Evolutionary conservation across 305 asterid species (phyloP), one percentile per base, ranked within the genome.

Genomic region (Rubia tinctorum): DNA sequence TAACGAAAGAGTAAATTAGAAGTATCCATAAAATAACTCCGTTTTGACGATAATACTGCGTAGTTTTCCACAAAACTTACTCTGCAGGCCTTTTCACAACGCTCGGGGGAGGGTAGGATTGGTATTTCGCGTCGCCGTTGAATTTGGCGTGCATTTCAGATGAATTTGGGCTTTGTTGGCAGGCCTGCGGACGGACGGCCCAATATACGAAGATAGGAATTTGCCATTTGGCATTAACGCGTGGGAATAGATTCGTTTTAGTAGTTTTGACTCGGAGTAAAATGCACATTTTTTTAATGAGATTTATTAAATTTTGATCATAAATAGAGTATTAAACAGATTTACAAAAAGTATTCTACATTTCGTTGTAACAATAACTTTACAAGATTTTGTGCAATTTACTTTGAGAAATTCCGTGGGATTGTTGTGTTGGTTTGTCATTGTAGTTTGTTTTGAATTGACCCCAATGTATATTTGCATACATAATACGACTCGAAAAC

Each of bases 1-100:
- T 85, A 76, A 81, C 91, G 90, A 72, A 59, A 59, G 47, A 37
- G 65, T 9, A 66, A 60, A 53, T 22, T 62, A 40, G 49, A 56
- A 8, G 45, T 43, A 23, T 7, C 44, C 69, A 13, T 56, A 14
- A 51, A 40, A 6, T 12, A 59, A 23, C 66, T 53, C 66, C 37
- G 34, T 23, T 60, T 27, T 20, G 66, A 61, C 27, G 27, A 1
- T 66, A 37, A 42, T 40, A 66, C n/a, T 10, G 8, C 55, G 56
- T 40, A 6, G 69, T 30, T 40, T 39, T 30, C 42, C 4, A 40
- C 69, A 9, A 44, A 64, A 13, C 68, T 64, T 27, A 64, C 77
- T 71, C 49, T 66, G 84, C 84, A 81, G 82, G 86, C 83, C 66
- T 17, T 71, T 5, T 25, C 5, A 18, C 13, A 44, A 44, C 55